phyloP scores from a whole-genome alignment of 441 rosid species.

The Hypseocharis bilobata region DNA sequence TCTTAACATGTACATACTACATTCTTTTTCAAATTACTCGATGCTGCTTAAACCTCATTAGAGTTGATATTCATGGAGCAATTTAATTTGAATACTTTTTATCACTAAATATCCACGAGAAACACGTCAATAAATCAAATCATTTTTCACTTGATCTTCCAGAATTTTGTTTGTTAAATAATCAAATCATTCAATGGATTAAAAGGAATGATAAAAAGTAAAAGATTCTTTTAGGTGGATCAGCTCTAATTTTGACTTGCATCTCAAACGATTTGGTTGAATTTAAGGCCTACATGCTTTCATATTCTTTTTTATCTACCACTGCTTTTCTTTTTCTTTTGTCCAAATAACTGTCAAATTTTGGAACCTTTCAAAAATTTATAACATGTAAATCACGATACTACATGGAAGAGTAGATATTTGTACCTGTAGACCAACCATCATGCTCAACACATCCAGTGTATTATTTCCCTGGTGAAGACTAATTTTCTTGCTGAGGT shows the following conservation, averaged over 20 bases:
- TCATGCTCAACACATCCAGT: constrained; percentile 19
- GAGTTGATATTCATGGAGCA: no score
- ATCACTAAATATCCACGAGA: no score
- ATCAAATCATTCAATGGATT: not conserved
- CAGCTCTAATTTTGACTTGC: not conserved
- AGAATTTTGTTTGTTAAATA: no score
- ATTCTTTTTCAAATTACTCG: no score
- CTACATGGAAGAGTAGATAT: not conserved
- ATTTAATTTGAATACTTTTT: no score
- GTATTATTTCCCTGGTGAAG: constrained; percentile 20
- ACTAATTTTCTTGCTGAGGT: constrained; percentile 2
- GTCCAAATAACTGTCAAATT: not conserved
- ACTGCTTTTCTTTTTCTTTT: not conserved
- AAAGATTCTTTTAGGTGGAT: no score
- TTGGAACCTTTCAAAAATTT: not conserved
- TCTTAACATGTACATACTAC: no score
- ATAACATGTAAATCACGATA: not conserved
- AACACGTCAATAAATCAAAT: no score
- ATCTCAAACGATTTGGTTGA: not conserved
- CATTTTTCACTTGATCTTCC: no score
- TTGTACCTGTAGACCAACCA: constrained; percentile 18
- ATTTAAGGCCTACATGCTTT: not conserved
- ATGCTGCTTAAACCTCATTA: no score
- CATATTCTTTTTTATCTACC: not conserved
- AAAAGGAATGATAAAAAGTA: not conserved